A percentile compares a stretch with the other conserved stretches of the same genome.
phyloP scores from a whole-genome alignment of 257 asterid genomes.

The Perilla frutescens region DNA sequence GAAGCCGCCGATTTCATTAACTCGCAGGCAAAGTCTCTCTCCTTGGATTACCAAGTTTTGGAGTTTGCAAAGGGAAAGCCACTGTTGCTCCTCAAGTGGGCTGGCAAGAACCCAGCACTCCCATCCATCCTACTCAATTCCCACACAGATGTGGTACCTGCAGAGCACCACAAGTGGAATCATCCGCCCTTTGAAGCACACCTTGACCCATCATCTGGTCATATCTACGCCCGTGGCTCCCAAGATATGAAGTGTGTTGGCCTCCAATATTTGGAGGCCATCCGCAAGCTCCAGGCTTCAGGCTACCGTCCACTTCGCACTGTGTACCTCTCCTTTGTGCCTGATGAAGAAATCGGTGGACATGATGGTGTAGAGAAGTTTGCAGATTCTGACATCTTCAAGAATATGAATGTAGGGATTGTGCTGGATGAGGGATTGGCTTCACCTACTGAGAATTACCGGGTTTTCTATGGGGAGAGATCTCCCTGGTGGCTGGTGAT shows the following conservation, averaged over 20 bases:
- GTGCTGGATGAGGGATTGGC: constrained; percentile 95
- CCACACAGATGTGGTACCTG: constrained; percentile 95
- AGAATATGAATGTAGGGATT: constrained; percentile 80
- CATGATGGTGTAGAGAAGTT: constrained; percentile 83
- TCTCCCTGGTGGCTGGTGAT: constrained; percentile 86
- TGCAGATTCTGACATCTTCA: constrained; percentile 67
- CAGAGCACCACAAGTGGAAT: constrained; percentile 84
- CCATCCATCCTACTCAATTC: constrained; percentile 92
- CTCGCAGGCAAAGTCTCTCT: constrained; percentile 71
- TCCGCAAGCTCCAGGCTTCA: constrained; percentile 68
- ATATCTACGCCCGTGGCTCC: constrained; percentile 90
- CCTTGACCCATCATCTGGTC: constrained; percentile 63
- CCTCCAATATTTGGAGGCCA: constrained; percentile 89
- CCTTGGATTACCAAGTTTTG: constrained; percentile 57
- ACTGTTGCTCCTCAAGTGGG: constrained; percentile 77
- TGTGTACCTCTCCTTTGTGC: constrained; percentile 84
- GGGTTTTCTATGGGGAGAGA: constrained; percentile 87
- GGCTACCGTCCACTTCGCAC: constrained; percentile 73
- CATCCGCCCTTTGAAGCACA: constrained; percentile 84
- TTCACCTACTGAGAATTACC: constrained; percentile 65
- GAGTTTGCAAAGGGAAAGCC: constrained; percentile 80
- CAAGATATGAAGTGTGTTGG: constrained; percentile 98
- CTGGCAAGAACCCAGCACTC: constrained; percentile 67
- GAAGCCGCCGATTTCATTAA: constrained; percentile 70
- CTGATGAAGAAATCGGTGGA: constrained; percentile 98